These are phyloP conservation scores for Saccharomyces cerevisiae DNA, from an alignment of 805 yeast genomes.

Conservation along the genomic window DNA sequence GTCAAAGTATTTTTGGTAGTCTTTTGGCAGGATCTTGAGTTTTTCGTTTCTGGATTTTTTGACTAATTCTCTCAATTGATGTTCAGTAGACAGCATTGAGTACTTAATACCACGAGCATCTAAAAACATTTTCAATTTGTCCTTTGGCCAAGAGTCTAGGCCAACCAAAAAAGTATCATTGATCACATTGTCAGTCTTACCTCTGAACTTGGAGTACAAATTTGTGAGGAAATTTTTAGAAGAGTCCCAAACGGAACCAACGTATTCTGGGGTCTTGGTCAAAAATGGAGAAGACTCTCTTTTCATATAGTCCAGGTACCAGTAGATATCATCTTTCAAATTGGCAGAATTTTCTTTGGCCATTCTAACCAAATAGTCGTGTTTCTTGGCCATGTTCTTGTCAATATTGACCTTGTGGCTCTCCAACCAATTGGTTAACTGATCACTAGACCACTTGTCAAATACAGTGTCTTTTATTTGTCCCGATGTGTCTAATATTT, in stretches of 20 bases:
- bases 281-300: slow-evolving; percentile 31
- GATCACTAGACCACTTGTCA: slow-evolving; percentile 46
- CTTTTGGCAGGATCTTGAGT: slow-evolving; percentile 22
- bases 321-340: slow-evolving; percentile 34
- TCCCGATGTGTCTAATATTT: slow-evolving; percentile 34
- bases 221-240: slow-evolving; percentile 8
- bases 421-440: slow-evolving; percentile 47
- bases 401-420: slow-evolving; percentile 36
- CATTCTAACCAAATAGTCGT: slow-evolving; percentile 30
- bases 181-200: slow-evolving; percentile 31
- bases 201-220: slow-evolving; percentile 12
- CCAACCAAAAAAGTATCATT: slow-evolving; percentile 41
- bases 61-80: slow-evolving; percentile 35
- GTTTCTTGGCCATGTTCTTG: slow-evolving; percentile 29
- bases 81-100: slow-evolving; percentile 35
- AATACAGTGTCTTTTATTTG: slow-evolving; percentile 37
- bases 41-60: slow-evolving; percentile 34
- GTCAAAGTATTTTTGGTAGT: slow-evolving; percentile 17
- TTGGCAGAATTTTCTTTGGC: slow-evolving; percentile 32
- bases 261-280: slow-evolving; percentile 29
- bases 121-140: slow-evolving; percentile 36
- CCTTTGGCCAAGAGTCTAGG: slow-evolving; percentile 41
- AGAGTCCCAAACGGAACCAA: slow-evolving; percentile 20
- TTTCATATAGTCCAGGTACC: slow-evolving; percentile 30
- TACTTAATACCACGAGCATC: slow-evolving; percentile 35